Conservation (phyloP, 495 filamentous ascomycete genomes). For the Penicillium salamii region DNA sequence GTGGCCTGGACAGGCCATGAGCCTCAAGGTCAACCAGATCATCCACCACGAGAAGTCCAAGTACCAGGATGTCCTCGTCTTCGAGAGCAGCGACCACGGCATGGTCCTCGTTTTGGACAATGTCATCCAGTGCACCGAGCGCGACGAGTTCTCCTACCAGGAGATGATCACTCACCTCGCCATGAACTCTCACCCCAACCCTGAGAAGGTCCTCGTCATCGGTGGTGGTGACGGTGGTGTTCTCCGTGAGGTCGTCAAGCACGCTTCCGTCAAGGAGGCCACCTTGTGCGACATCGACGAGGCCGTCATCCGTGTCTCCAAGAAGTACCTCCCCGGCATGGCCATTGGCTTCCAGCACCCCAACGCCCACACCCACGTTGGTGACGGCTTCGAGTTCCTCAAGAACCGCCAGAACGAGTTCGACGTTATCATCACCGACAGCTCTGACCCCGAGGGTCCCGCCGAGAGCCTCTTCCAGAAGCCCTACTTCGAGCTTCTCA, state of each 20-base stretch:
- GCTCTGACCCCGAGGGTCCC: constrained; percentile 93
- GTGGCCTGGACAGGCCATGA: constrained; percentile 99
- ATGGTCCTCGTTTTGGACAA: constrained; percentile 98
- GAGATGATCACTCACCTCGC: constrained; percentile 99
- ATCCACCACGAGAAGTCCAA: constrained; percentile 98
- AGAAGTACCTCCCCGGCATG: constrained; percentile 97
- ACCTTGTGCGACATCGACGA: constrained; percentile 98
- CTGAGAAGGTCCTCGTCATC: constrained; percentile 97
- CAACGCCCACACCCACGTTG: constrained; percentile 85
- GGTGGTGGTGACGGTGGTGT: constrained; percentile 97
- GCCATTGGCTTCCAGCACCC: constrained; percentile 88
- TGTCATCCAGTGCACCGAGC: constrained; percentile 97
- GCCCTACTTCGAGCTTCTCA: constrained; percentile 92
- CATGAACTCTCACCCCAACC: constrained; percentile 97
- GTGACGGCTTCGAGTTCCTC: constrained; percentile 98
- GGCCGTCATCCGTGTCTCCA: constrained; percentile 97
- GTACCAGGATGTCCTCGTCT: constrained; percentile 98
- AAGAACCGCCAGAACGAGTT: constrained; percentile 90
- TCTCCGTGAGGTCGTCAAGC: constrained; percentile 96
- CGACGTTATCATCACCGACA: constrained; percentile 99
- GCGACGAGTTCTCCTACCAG: constrained; percentile 99
- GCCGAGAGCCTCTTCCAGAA: constrained; percentile 97
- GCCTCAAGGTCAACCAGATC: constrained; percentile 93
- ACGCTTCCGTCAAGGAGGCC: constrained; percentile 88
- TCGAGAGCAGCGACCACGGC: constrained; percentile 94